Evolutionary conservation across 2,329 filamentous ascomycete species (phyloP).

Genomic region (Exophiala sideris): DNA sequence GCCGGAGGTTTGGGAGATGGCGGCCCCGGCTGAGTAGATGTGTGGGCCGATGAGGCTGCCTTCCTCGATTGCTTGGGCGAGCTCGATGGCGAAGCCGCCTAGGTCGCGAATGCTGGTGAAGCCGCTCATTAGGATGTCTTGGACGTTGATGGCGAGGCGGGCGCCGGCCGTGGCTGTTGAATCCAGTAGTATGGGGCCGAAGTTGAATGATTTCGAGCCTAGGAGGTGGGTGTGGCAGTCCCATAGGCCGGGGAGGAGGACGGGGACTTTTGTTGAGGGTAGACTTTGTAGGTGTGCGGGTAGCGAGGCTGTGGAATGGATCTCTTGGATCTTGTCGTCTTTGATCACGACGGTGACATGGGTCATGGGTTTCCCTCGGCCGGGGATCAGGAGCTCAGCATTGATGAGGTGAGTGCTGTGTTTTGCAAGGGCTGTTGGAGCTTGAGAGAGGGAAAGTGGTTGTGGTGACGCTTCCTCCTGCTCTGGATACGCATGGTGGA

Average conservation of each 20-base stretch:
- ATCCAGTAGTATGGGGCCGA: slow-evolving; percentile 13
- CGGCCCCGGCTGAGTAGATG: slow-evolving; percentile 46
- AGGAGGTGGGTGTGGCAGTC: slow-evolving; percentile 52
- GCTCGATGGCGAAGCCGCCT: slow-evolving; percentile 46
- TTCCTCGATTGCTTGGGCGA: slow-evolving; percentile 43
- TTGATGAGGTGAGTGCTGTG: slow-evolving; percentile 14
- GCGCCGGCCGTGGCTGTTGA: slow-evolving; percentile 38
- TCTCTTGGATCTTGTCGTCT: slow-evolving; percentile 38
- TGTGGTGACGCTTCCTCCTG: not conserved
- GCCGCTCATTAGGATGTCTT: slow-evolving; percentile 45
- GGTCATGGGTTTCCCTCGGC: slow-evolving; percentile 42
- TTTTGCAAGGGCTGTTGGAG: not conserved
- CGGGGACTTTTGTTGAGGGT: slow-evolving; percentile 36
- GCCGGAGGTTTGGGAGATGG: slow-evolving; percentile 49
- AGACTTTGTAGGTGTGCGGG: slow-evolving; percentile 5
- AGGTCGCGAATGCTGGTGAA: slow-evolving; percentile 53
- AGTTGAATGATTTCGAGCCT: slow-evolving; percentile 33
- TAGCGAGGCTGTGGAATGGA: slow-evolving; percentile 13
- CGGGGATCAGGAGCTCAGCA: slow-evolving; percentile 46
- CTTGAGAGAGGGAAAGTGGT: not conserved
- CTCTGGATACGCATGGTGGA: too few relatives aligned
- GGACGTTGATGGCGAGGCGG: slow-evolving; percentile 41
- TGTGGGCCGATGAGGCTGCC: slow-evolving; percentile 48
- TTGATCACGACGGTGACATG: slow-evolving; percentile 41
- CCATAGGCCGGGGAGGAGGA: slow-evolving; percentile 53